These are phyloP conservation scores for Tricholomella constricta DNA, from an alignment of 768 basidiomycete genomes.

Conservation along the genomic window DNA sequence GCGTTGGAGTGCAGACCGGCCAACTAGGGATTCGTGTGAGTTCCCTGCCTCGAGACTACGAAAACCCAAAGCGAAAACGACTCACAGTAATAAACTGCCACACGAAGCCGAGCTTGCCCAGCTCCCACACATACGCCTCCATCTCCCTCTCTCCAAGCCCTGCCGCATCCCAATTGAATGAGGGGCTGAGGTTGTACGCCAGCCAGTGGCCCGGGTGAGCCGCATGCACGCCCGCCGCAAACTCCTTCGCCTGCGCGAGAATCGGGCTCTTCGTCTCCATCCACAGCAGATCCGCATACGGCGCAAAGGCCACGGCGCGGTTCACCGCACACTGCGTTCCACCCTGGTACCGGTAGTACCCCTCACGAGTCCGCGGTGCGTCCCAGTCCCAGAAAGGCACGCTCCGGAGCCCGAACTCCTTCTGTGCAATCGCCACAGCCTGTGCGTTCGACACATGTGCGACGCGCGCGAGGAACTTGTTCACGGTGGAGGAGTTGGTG, in stretches of 20 bases:
- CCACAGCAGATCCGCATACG: constrained; percentile 91
- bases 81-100: constrained; percentile 99
- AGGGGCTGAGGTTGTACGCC: constrained; percentile 93
- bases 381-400: constrained; percentile 97
- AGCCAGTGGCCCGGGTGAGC: constrained; percentile 91
- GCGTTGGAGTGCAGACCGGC: constrained; percentile 97
- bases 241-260: constrained; percentile 87
- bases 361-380: constrained; percentile 90
- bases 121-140: constrained; percentile 87
- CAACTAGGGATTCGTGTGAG: constrained; percentile 53
- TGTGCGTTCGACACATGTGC: constrained; percentile 68
- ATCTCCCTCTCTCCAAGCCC: constrained; percentile 85
- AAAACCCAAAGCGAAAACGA: neutral
- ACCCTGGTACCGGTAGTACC: constrained; percentile 96
- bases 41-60: neutral
- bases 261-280: constrained; percentile 98
- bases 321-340: constrained; percentile 94
- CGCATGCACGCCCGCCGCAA: constrained; percentile 84
- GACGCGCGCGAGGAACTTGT: constrained; percentile 64
- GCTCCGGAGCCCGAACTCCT: constrained; percentile 70
- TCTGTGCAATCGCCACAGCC: constrained; percentile 75
- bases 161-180: constrained; percentile 94
- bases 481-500: constrained; percentile 45
- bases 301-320: constrained; percentile 90
- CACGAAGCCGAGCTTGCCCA: constrained; percentile 94